Base-by-base conservation (phyloP, 352 stramenopile genomes). In the Globisporangium nunn region DNA sequence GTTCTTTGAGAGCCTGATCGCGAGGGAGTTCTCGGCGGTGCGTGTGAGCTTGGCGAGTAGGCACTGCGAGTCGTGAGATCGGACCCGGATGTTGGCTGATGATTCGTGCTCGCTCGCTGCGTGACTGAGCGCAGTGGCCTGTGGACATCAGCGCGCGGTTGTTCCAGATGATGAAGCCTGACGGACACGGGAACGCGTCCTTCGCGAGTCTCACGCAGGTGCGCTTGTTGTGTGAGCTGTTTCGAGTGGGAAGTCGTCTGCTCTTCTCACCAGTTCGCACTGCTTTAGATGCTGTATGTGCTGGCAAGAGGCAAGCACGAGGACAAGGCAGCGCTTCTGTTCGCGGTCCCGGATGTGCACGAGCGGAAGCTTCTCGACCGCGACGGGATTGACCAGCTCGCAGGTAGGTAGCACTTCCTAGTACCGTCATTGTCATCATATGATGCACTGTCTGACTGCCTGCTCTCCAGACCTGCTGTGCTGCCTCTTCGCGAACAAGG, bases 191-290 rank as follows among this genome's bases (percentile, higher is more conserved):
- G 6, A 85, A 88, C 56, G 53, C 85, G 33, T 86, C 77, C 6
- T 88, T 84, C 56, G 76, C 63, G 23, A 81, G 61, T 17, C 71
- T 91, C 18, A 61, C 81, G n/a, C 68, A 87, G 66, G 80, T 91
- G 62, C 12, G 55, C 52, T 10, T 39, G 18, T 17, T 14, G 10
- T 40, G 44, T 54, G 33, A 23, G 23, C 23, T 23, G 23, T 23
- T 23, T 23, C 23, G 23, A 23, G 23, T 23, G 23, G 23, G 23
- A 23, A 23, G 23, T 23, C 23, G 23, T 23, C 23, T 23, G 23
- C 23, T 23, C 23, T 4, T 43, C 37, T 43, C 5, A 43, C 17
- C 2, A 2, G 7, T 33, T 39, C 1, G n/a, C 23, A 33, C 40
- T 17, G 10, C 43, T 71, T 23, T 54, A 70, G 74, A 69, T 73